Conservation (phyloP, 1,284 basidiomycete genomes). For the Pseudozyma sp. region DNA sequence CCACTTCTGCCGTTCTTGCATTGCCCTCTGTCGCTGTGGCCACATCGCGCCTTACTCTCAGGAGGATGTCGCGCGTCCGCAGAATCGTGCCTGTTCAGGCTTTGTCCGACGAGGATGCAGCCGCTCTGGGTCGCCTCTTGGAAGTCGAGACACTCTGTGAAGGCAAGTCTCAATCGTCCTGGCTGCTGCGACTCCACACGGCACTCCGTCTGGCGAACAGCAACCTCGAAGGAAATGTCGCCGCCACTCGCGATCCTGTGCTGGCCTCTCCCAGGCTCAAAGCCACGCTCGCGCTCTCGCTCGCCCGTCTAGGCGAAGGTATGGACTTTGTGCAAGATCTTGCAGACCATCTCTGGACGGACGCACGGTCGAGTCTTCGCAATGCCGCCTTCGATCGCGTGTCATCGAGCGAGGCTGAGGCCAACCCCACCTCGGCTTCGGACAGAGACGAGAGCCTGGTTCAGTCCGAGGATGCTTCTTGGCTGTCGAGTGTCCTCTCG, state of each 20-base stretch:
- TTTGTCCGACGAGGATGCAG: conserved; percentile 25
- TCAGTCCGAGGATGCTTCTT: conserved; percentile 31
- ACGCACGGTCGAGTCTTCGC: conserved; percentile 32
- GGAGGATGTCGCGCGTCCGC: conserved; percentile 9
- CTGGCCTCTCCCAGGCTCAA: conserved; percentile 23
- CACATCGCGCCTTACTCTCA: conserved; percentile 21
- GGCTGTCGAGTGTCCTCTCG: conserved; percentile 52
- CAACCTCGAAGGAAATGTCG: conserved; percentile 13
- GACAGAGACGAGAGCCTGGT: conserved; percentile 22
- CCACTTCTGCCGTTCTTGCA: conserved; percentile 20
- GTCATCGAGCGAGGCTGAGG: neutral
- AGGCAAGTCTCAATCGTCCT: conserved; percentile 39
- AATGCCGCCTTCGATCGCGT: neutral
- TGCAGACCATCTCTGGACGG: conserved; percentile 42
- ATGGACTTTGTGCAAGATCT: conserved; percentile 35
- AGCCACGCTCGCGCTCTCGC: conserved; percentile 51
- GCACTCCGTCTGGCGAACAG: conserved; percentile 48
- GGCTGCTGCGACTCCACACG: conserved; percentile 50
- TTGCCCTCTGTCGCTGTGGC: conserved; percentile 16
- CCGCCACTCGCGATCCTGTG: conserved; percentile 17
- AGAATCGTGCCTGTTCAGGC: conserved; percentile 16
- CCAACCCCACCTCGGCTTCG: conserved; percentile 9
- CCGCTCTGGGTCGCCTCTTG: conserved; percentile 39
- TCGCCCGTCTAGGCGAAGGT: conserved; percentile 46
- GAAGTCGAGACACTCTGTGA: conserved; percentile 57